These are phyloP conservation scores for Cicer yamashitae DNA, from an alignment of 306 rosid species.

Conservation along the genomic window DNA sequence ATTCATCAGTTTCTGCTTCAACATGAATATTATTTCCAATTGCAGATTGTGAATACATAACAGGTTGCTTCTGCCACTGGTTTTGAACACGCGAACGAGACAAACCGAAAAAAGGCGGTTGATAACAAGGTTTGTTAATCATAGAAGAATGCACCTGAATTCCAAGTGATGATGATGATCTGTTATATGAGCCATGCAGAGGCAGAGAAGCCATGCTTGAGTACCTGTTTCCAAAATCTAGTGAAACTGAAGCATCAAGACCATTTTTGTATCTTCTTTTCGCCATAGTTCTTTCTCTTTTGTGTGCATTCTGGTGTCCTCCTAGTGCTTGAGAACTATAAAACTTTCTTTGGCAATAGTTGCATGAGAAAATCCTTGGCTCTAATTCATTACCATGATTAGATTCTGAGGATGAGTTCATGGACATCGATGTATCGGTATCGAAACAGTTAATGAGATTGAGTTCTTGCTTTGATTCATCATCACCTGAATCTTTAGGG, in stretches of 20 bases:
- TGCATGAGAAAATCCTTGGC: slow-evolving; percentile 84
- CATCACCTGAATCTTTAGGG: slow-evolving; percentile 39
- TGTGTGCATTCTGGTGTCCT: slow-evolving; percentile 96
- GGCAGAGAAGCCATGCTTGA: slow-evolving; percentile 88
- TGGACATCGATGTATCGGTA: slow-evolving; percentile 47
- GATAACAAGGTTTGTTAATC: slow-evolving; percentile 72
- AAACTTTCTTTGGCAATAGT: slow-evolving; percentile 89
- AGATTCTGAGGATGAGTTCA: slow-evolving; percentile 47
- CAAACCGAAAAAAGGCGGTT: slow-evolving; percentile 38
- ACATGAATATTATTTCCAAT: slow-evolving; percentile 42
- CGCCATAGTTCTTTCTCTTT: slow-evolving; percentile 80
- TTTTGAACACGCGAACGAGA: slow-evolving; percentile 41
- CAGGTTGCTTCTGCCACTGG: slow-evolving; percentile 56
- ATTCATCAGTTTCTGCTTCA: slow-evolving; percentile 46
- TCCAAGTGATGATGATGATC: slow-evolving; percentile 67
- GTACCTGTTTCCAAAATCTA: slow-evolving; percentile 55
- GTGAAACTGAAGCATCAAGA: slow-evolving; percentile 28
- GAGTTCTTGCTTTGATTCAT: slow-evolving; percentile 63
- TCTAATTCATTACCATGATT: slow-evolving; percentile 52
- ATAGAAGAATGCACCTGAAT: slow-evolving; percentile 76
- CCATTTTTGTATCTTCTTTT: slow-evolving; percentile 62
- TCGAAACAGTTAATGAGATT: slow-evolving; percentile 74
- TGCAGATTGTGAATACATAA: slow-evolving; percentile 55
- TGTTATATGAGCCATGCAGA: slow-evolving; percentile 72
- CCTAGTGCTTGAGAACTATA: slow-evolving; percentile 97